Conservation (phyloP, 2,329 filamentous ascomycete species). For the Cryphonectria japonica region DNA sequence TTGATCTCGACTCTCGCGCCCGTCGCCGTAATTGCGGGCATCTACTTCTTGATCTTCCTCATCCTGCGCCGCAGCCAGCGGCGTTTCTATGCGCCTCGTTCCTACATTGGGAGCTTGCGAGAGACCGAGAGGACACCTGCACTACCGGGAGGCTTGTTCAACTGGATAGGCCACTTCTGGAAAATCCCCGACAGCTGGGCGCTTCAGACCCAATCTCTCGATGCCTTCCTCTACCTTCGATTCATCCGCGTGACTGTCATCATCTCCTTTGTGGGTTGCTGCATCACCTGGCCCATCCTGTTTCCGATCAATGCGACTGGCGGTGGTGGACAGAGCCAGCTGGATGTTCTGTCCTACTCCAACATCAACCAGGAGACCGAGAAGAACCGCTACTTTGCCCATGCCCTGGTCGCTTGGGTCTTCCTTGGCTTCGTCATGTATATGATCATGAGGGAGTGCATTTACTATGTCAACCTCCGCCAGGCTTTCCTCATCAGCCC, state of each 20-base stretch:
- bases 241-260: conserved; percentile 30
- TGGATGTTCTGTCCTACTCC: conserved; percentile 78
- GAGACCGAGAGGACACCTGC: conserved; percentile 60
- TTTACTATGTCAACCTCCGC: conserved; percentile 90
- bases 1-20: conserved; percentile 49
- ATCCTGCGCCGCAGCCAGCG: conserved; percentile 48
- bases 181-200: conserved; percentile 75
- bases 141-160: conserved; percentile 63
- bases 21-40: conserved; percentile 41
- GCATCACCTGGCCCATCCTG: conserved; percentile 85
- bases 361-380: conserved; percentile 65
- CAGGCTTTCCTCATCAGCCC: conserved; percentile 91
- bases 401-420: conserved; percentile 78
- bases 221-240: conserved; percentile 29
- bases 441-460: conserved; percentile 82
- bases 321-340: conserved; percentile 62
- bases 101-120: conserved; percentile 52
- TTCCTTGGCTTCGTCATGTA: conserved; percentile 90
- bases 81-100: conserved; percentile 55
- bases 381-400: conserved; percentile 73
- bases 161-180: conserved; percentile 72
- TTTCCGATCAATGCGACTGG: conserved; percentile 88
- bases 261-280: conserved; percentile 79
- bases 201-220: conserved; percentile 30
- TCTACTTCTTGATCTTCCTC: conserved; percentile 51